phyloP scores from a whole-genome alignment of 352 stramenopile genomes.

The Phytophthora multivora region DNA sequence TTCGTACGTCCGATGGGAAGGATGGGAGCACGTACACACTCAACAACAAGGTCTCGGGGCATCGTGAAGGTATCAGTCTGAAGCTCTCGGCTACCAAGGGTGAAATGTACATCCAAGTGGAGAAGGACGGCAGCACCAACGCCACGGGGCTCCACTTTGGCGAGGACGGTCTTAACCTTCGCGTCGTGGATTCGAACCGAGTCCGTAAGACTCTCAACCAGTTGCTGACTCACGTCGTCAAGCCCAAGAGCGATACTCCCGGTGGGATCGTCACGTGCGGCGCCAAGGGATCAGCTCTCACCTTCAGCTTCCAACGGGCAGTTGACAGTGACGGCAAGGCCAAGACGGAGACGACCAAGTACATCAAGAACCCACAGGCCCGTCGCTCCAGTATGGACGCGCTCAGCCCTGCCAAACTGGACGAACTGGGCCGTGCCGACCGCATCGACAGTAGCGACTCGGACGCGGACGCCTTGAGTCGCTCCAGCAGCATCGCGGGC shows the following conservation, averaged over 20 bases:
- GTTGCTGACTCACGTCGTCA: slow-evolving; percentile 46
- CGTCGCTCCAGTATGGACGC: slow-evolving; percentile 52
- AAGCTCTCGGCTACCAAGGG: slow-evolving; percentile 58
- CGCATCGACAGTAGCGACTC: slow-evolving; percentile 56
- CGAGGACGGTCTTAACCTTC: slow-evolving; percentile 46
- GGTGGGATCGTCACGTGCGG: slow-evolving; percentile 57
- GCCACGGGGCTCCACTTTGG: slow-evolving; percentile 55
- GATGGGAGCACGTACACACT: slow-evolving; percentile 66
- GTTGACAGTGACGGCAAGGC: slow-evolving; percentile 31
- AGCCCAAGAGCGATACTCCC: slow-evolving; percentile 51
- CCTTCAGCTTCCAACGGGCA: slow-evolving; percentile 37
- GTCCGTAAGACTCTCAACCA: slow-evolving; percentile 77
- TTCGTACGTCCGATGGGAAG: slow-evolving; percentile 56
- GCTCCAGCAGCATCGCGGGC: slow-evolving; percentile 37
- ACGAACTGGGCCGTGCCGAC: slow-evolving; percentile 47
- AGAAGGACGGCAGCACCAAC: slow-evolving; percentile 55
- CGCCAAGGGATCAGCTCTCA: slow-evolving; percentile 46
- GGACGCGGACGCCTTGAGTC: slow-evolving; percentile 52
- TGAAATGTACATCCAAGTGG: slow-evolving; percentile 72
- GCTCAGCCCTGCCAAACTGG: slow-evolving; percentile 46
- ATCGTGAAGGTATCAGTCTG: slow-evolving; percentile 61
- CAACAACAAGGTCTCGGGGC: slow-evolving; percentile 74
- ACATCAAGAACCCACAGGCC: slow-evolving; percentile 51
- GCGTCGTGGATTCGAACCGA: slow-evolving; percentile 76
- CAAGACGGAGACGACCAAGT: slow-evolving; percentile 43